Evolutionary conservation across 352 stramenopile genomes (phyloP).

Genomic region (Pilasporangium apinafurcum): DNA sequence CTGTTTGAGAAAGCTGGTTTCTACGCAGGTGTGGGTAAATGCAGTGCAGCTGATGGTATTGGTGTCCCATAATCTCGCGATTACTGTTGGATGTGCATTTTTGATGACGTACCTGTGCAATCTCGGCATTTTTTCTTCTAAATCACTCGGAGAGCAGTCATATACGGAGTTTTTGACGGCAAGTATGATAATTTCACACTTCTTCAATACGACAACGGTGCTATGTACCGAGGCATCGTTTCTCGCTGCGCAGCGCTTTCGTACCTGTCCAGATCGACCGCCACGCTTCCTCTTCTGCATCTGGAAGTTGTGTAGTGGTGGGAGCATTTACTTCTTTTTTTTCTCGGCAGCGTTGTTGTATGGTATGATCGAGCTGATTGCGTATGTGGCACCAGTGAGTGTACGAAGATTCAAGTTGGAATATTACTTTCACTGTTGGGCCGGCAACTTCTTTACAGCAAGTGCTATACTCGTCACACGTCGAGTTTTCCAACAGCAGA

Average conservation of each 20-base stretch:
- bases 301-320: not conserved
- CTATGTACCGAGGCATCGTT: not conserved
- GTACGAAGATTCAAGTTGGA: conserved; percentile 1
- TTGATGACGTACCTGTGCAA: not conserved
- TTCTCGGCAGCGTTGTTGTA: not conserved
- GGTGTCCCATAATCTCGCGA: too few species aligned
- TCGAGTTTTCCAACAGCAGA: conserved; percentile 1
- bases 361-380: not conserved
- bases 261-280: not conserved
- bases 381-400: not conserved
- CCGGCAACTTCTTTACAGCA: not conserved
- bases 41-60: too few species aligned
- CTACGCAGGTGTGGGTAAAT: too few species aligned
- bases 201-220: not conserved
- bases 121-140: not conserved
- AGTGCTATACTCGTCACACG: not conserved
- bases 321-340: not conserved
- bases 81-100: not conserved
- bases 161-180: not conserved
- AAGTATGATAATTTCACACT: not conserved
- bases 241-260: not conserved
- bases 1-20: too few species aligned
- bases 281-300: not conserved
- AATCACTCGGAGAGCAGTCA: not conserved
- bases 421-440: not conserved